Percentiles rank a stretch among this genome's conserved stretches.
Evolutionary conservation across 2,329 filamentous ascomycete species (phyloP).

Genomic region (Aspergillus neotritici): DNA sequence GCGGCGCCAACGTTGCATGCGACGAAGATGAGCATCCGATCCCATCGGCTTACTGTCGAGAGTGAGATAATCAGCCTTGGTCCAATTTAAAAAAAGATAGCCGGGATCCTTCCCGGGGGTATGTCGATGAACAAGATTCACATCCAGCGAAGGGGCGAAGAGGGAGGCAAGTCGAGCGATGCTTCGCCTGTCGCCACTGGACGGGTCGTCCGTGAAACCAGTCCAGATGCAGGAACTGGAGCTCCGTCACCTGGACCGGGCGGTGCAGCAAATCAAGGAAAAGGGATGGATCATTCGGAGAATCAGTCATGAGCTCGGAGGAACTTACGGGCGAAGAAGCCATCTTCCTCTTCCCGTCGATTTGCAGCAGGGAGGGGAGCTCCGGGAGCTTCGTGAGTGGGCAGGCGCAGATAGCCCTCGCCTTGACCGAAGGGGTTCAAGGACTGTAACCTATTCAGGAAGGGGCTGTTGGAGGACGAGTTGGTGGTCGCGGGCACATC

Average conservation of each 20-base stretch:
- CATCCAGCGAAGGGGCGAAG: background rate
- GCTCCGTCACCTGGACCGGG: slow-evolving; percentile 29
- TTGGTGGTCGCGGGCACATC: slow-evolving; percentile 67
- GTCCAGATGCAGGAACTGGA: slow-evolving; percentile 36
- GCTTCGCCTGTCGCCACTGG: slow-evolving; percentile 7
- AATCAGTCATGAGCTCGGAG: slow-evolving; percentile 18
- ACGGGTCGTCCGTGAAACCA: slow-evolving; percentile 21
- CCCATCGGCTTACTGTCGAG: slow-evolving; percentile 85
- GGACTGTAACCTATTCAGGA: slow-evolving; percentile 75
- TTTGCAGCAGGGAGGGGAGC: slow-evolving; percentile 79
- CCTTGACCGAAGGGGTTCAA: slow-evolving; percentile 76
- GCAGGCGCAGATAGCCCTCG: slow-evolving; percentile 83
- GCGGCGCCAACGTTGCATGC: slow-evolving; percentile 85
- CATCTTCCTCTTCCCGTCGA: slow-evolving; percentile 89
- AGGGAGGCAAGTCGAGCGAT: slow-evolving; percentile 1
- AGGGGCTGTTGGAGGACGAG: slow-evolving; percentile 53
- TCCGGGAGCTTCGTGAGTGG: slow-evolving; percentile 73
- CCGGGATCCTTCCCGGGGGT: no score
- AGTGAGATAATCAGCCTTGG: slow-evolving; percentile 14
- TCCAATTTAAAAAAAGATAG: slow-evolving; percentile 1
- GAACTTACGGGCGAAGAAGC: slow-evolving; percentile 87
- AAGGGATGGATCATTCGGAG: slow-evolving; percentile 3
- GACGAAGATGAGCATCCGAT: slow-evolving; percentile 85
- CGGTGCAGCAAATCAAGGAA: slow-evolving; percentile 17
- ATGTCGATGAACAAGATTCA: background rate